Evolutionary conservation across 768 basidiomycete species (phyloP).

Genomic region (Ephemerocybe angulata): DNA sequence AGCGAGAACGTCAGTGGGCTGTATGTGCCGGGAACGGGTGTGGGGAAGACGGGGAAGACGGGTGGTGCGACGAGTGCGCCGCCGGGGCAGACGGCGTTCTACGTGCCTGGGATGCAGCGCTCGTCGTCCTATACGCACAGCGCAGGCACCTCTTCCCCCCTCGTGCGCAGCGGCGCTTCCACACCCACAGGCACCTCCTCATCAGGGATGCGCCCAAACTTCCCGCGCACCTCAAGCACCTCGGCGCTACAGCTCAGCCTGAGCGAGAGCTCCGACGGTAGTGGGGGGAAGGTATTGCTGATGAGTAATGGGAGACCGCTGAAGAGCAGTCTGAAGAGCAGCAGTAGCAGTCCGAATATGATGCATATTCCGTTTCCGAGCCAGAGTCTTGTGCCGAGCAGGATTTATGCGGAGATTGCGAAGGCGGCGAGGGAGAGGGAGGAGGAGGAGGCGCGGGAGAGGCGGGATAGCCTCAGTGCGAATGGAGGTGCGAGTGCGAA

Average conservation of each 20-base stretch:
- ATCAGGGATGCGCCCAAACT: constrained; percentile 12
- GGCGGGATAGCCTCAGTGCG: constrained; percentile 10
- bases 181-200: constrained; percentile 9
- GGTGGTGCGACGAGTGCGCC: too few species aligned
- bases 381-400: constrained; percentile 26
- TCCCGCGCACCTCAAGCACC: constrained; percentile 18
- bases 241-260: constrained; percentile 17
- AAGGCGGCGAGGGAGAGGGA: neutral
- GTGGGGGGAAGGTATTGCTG: constrained; percentile 46
- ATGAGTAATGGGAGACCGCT: constrained; percentile 81
- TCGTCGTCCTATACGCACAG: neutral
- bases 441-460: constrained; percentile 2
- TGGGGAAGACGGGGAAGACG: too few species aligned
- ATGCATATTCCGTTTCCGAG: constrained; percentile 39
- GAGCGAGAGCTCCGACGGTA: constrained; percentile 71
- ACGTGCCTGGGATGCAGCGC: too few species aligned
- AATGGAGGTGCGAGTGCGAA: neutral
- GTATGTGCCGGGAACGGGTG: too few species aligned
- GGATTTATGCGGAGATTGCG: constrained; percentile 22
- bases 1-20: too few species aligned
- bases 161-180: neutral
- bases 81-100: too few species aligned
- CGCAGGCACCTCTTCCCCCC: neutral
- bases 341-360: constrained; percentile 47
- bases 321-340: constrained; percentile 77